A percentile compares a stretch with the other conserved stretches of the same genome.
Evolutionary conservation across 1,284 basidiomycete species (phyloP).

Genomic region (Xerocomus minutiporus): DNA sequence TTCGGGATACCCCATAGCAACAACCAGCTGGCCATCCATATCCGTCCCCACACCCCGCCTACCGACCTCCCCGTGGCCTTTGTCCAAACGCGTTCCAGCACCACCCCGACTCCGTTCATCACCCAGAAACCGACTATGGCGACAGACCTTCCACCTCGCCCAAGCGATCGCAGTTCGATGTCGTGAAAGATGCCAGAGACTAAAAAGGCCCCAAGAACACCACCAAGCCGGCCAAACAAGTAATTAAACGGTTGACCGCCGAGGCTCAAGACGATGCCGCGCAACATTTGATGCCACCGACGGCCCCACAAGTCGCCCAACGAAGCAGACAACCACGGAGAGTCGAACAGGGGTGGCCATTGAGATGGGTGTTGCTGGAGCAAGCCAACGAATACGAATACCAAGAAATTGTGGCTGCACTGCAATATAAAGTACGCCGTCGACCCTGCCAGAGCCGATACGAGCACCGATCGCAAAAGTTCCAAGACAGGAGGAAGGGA

Average conservation of each 20-base stretch:
- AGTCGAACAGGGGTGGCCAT: slow-evolving; percentile 42
- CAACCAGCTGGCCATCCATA: slow-evolving; percentile 51
- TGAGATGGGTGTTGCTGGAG: slow-evolving; percentile 32
- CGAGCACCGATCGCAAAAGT: slow-evolving; percentile 38
- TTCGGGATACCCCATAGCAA: slow-evolving; percentile 44
- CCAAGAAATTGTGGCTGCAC: slow-evolving; percentile 38
- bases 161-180: slow-evolving; percentile 53
- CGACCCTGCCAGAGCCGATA: slow-evolving; percentile 40
- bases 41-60: slow-evolving; percentile 41
- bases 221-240: slow-evolving; percentile 43
- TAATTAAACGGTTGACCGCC: slow-evolving; percentile 28
- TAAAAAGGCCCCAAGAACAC: slow-evolving; percentile 51
- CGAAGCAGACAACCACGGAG: slow-evolving; percentile 39
- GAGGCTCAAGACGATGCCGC: slow-evolving; percentile 32
- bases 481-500: slow-evolving; percentile 38
- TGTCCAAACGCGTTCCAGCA: slow-evolving; percentile 47
- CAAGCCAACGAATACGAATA: slow-evolving; percentile 40
- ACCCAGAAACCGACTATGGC: slow-evolving; percentile 50
- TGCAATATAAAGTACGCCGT: slow-evolving; percentile 45
- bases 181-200: slow-evolving; percentile 56
- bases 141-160: slow-evolving; percentile 43
- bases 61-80: slow-evolving; percentile 39
- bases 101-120: slow-evolving; percentile 47
- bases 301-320: slow-evolving; percentile 40
- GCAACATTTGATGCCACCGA: slow-evolving; percentile 45